These are phyloP conservation scores for Plasmodium inui DNA, from an alignment of 169 alveolate species.

Conservation along the genomic window DNA sequence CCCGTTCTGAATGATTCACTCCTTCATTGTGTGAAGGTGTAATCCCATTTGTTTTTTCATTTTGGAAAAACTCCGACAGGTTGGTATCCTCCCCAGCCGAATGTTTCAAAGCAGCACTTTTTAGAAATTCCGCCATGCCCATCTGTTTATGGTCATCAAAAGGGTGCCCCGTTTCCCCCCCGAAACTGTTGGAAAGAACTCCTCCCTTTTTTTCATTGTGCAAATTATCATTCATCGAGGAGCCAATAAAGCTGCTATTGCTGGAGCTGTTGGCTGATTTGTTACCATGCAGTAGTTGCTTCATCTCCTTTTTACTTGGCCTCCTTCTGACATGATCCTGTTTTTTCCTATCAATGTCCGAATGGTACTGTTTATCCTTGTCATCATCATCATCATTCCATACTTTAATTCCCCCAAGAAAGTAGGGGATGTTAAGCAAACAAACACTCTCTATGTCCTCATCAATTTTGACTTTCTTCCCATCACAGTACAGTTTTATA, in stretches of 20 bases:
- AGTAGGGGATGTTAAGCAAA: slow-evolving; percentile 83
- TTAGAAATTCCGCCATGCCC: background rate
- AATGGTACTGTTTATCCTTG: slow-evolving; percentile 21
- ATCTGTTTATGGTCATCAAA: background rate
- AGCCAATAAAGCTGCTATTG: background rate
- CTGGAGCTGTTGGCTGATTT: background rate
- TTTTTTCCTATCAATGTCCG: slow-evolving; percentile 26
- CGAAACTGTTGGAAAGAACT: background rate
- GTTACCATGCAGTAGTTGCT: background rate
- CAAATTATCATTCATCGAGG: slow-evolving; percentile 7
- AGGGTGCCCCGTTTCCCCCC: background rate
- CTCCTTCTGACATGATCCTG: background rate
- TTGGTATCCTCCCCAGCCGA: background rate
- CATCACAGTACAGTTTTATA: slow-evolving; percentile 83
- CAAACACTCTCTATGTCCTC: slow-evolving; percentile 80
- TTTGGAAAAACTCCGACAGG: background rate
- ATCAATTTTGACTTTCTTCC: slow-evolving; percentile 77
- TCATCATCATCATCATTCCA: slow-evolving; percentile 76
- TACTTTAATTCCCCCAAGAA: slow-evolving; percentile 81
- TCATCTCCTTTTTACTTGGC: background rate
- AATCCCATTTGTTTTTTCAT: slow-evolving; percentile 3
- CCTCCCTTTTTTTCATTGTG: background rate
- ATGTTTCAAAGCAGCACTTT: background rate
- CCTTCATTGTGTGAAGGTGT: background rate
- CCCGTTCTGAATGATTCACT: background rate